A percentile compares a stretch with the other conserved stretches of the same genome.
These are phyloP conservation scores for Eleusine indica DNA, from an alignment of 176 grass and related monocot genomes.

Conservation along the genomic window DNA sequence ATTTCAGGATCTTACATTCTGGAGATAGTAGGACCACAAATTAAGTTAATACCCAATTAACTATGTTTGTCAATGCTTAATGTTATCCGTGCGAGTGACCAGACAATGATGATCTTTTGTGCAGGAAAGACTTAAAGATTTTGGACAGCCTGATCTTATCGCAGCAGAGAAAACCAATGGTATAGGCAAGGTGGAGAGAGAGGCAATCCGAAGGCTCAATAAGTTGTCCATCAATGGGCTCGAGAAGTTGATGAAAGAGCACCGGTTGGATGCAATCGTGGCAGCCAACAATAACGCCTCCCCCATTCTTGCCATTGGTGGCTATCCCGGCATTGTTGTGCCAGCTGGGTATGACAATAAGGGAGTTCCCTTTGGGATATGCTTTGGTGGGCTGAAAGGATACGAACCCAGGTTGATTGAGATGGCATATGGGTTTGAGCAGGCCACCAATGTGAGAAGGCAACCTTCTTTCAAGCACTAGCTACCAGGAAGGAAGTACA, in stretches of 20 bases:
- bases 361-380: conserved; percentile 56
- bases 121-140: conserved; percentile 52
- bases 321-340: conserved; percentile 54
- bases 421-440: conserved; percentile 67
- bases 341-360: conserved; percentile 57
- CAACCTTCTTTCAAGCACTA: conserved; percentile 34
- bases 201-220: conserved; percentile 25
- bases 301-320: conserved; percentile 37
- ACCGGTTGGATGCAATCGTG: conserved; percentile 50
- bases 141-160: too few species aligned
- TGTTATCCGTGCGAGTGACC: too few species aligned
- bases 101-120: too few species aligned
- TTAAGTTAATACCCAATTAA: neutral
- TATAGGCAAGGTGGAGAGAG: conserved; percentile 22
- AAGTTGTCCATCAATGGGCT: conserved; percentile 35
- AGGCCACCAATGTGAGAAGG: conserved; percentile 55
- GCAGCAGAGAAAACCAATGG: neutral
- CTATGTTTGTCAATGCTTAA: too few species aligned
- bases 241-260: conserved; percentile 38
- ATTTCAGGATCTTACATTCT: neutral
- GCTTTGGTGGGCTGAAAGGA: conserved; percentile 53
- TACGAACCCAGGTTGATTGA: conserved; percentile 69
- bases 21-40: neutral
- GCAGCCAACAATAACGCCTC: neutral
- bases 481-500: too few species aligned